Evolutionary conservation across 345 rosid species (phyloP).

Genomic region (Populus ilicifolia): DNA sequence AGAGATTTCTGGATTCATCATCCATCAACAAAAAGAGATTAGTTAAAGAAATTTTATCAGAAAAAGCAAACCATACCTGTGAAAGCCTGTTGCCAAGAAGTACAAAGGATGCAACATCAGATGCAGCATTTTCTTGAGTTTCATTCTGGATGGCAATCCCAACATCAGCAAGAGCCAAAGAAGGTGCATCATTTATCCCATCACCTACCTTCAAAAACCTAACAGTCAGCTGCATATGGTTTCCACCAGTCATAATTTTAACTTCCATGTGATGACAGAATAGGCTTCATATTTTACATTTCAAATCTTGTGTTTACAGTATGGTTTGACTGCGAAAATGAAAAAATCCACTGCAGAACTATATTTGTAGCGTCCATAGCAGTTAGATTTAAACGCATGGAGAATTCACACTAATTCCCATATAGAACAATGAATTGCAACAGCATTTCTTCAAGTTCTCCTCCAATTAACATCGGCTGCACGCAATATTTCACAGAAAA

Average conservation of each 20-base stretch:
- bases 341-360: background rate
- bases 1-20: background rate
- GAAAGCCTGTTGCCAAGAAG: slow-evolving; percentile 84
- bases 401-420: background rate
- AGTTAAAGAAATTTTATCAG: background rate
- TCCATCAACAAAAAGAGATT: too few species aligned
- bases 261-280: background rate
- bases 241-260: background rate
- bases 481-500: background rate
- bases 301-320: background rate
- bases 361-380: background rate
- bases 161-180: slow-evolving; percentile 85
- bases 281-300: background rate
- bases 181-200: slow-evolving; percentile 96
- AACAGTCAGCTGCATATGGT: background rate
- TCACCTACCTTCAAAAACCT: slow-evolving; percentile 69
- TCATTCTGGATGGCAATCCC: slow-evolving; percentile 85
- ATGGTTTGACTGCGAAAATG: background rate
- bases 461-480: background rate
- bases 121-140: slow-evolving; percentile 92
- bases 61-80: slow-evolving; percentile 44
- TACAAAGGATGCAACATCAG: slow-evolving; percentile 83
- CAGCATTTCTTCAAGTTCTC: background rate
- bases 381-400: background rate
- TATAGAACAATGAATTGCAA: background rate